Conservation (phyloP, 2,329 filamentous ascomycete species). For the Alternaria angustiovoidea region DNA sequence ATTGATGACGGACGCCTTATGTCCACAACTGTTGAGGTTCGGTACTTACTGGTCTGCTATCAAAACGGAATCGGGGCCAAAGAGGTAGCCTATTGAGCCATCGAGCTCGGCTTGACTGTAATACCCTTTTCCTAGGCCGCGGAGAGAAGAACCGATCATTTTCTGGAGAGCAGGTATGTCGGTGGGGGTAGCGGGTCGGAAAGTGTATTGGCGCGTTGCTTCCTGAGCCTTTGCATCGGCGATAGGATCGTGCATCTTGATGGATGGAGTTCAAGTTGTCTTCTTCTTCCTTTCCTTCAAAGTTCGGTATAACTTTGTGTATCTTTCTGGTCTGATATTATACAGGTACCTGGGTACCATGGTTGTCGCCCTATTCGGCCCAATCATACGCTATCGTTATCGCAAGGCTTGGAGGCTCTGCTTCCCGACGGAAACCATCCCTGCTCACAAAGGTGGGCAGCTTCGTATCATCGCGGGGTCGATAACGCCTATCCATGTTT, state of each 20-base stretch:
- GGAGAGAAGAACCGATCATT: slow-evolving; percentile 42
- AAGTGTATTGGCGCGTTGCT: slow-evolving; percentile 40
- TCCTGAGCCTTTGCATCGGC: slow-evolving; percentile 44
- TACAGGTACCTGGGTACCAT: background rate
- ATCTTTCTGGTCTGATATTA: background rate
- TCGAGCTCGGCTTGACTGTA: slow-evolving; percentile 47
- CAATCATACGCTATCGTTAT: background rate
- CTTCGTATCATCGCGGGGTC: background rate
- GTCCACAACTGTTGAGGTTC: background rate
- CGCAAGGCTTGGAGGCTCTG: slow-evolving; percentile 1
- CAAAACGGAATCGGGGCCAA: slow-evolving; percentile 47
- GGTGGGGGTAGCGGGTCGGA: slow-evolving; percentile 38
- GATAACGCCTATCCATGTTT: background rate
- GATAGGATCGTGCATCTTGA: slow-evolving; percentile 34
- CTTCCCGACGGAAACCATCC: slow-evolving; percentile 10
- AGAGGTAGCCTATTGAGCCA: slow-evolving; percentile 48
- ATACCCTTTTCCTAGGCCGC: slow-evolving; percentile 35
- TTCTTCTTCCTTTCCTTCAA: too few species aligned
- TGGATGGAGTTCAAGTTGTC: background rate
- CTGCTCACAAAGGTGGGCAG: background rate
- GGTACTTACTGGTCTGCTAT: slow-evolving; percentile 36
- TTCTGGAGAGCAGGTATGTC: slow-evolving; percentile 43
- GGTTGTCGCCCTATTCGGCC: background rate
- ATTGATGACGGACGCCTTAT: slow-evolving; percentile 12
- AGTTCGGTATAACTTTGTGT: background rate